Base-by-base conservation (phyloP, 2,329 filamentous ascomycete genomes). In the Lasiodiplodia gonubiensis region DNA sequence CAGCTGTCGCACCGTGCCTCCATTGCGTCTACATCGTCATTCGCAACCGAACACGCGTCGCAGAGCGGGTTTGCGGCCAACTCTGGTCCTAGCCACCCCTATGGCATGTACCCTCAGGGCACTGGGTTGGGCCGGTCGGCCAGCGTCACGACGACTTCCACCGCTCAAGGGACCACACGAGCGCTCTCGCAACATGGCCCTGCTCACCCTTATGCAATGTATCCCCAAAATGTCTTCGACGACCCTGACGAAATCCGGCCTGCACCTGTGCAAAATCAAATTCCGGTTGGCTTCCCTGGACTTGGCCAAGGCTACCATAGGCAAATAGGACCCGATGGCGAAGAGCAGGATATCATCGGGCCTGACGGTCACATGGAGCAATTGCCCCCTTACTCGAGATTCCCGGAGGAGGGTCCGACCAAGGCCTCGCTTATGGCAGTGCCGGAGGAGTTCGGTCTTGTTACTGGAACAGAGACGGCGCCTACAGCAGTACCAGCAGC, bases 291-390 rank as follows among this genome's bases (percentile, higher is more conserved):
- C 4, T 97, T 97, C 71, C 88, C 89, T 7, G 90, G 90, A 6
- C 81, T 88, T 42, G 83, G 84, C 6, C 86, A 86, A 68, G 82
- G 85, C 66, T 97, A 93, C 72, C 91, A 90, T 74, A 84, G 91
- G 70, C 88, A 90, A 63, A 79, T 92, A 63, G 92, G 91, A 0
- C 90, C 92, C 0, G 91, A 93, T 67, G 92, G 92, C 64, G 93
- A 97, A 79, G 94, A 97, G 72, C 92, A 90, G 55, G 93, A 94
- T 76, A 88, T 97, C 65, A 90, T 97, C 63, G 93, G 93, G 1
- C 92, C 91, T 0, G 89, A 97, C 74, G 94, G 94, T 1, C 93
- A 97, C 75, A 90, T 91, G 1, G 94, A 98, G 78, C 92, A 97
- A 77, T 82, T 97, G 21, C 94, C 94, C 14, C 94, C 94, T 0